Base-by-base conservation (phyloP, 139 green algal genomes). In the Haematococcus lacustris region DNA sequence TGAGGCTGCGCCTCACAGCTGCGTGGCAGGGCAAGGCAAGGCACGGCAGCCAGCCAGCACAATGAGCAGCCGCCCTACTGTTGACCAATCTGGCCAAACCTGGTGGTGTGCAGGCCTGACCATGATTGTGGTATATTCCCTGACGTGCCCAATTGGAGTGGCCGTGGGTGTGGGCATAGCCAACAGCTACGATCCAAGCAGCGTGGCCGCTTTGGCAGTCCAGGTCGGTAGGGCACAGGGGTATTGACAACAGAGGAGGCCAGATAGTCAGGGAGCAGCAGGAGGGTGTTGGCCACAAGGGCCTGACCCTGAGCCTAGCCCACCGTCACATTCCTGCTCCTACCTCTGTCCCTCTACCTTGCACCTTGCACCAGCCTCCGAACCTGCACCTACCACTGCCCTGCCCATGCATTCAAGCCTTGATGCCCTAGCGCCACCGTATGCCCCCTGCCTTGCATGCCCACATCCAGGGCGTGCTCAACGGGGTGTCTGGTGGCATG, bases 401-500 rank as follows among this genome's bases (percentile, higher is more conserved):
- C 47, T 57, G 47, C 47, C 21, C 21, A 28, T 21, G 13, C 21
- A 57, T 57, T 57, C 47, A 57, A 21, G 47, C 47, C 21, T 57
- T 57, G 13, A 21, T 57, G 13, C 21, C n/a, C n/a, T n/a, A n/a
- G n/a, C n/a, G n/a, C n/a, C n/a, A n/a, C n/a, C n/a, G n/a, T n/a
- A n/a, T n/a, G 21, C 21, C 47, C 21, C 13, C 47, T 57, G 21
- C 33, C 53, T 63, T 17, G 26, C 17, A 7, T 26, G 26, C 33
- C 53, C 6, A 25, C 17, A 37, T 25, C 30, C 69, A 80, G 69
- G 75, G 75, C 38, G 38, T 70, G 7, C 51, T 75, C 69, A 80
- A 80, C 51, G 75, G 61, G 34, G 69, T 75, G 32, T 76, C 69
- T 25, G 75, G 61, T 26, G 75, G 75, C 69, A 80, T 80, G 75